Percentiles rank a stretch among this genome's conserved stretches.
Conservation (phyloP, 768 basidiomycete genomes). For the Tylopilus plumbeoviolaceoides region DNA sequence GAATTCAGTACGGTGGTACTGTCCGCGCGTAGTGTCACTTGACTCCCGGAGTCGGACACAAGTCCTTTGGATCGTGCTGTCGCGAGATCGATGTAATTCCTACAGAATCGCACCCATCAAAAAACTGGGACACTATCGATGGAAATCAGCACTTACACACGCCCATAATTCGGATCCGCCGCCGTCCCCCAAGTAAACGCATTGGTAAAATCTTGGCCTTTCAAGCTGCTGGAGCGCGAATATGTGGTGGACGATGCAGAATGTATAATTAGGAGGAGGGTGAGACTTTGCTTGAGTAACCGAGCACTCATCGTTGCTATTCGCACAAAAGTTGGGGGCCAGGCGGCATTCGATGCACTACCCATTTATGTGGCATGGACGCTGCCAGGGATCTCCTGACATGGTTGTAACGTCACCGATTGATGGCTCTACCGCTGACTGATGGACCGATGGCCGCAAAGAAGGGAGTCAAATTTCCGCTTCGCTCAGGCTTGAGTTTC, state of each 20-base stretch:
- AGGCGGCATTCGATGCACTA: not conserved
- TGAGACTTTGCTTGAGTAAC: not conserved
- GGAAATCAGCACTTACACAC: constrained; percentile 15
- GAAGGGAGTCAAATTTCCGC: not conserved
- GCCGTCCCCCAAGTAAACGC: constrained; percentile 26
- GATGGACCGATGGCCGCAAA: not conserved
- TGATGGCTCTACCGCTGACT: not conserved
- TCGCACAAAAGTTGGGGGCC: not conserved
- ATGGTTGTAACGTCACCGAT: not conserved
- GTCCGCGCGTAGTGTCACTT: constrained; percentile 34
- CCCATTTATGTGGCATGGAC: not conserved
- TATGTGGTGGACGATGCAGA: constrained; percentile 41
- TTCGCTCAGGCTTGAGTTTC: not conserved
- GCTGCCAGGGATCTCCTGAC: not conserved
- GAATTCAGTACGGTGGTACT: constrained; percentile 29
- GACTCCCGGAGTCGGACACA: constrained; percentile 48
- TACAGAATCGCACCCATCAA: constrained; percentile 9
- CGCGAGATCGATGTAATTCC: constrained; percentile 41
- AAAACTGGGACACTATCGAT: not conserved
- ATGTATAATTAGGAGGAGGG: constrained; percentile 5
- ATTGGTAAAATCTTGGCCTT: constrained; percentile 47
- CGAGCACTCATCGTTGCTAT: not conserved
- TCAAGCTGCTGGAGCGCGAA: constrained; percentile 39
- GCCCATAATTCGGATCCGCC: constrained; percentile 29
- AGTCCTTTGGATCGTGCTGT: constrained; percentile 57